Conservation (phyloP, 257 asterid species). For the Ajuga chamaepitys region DNA sequence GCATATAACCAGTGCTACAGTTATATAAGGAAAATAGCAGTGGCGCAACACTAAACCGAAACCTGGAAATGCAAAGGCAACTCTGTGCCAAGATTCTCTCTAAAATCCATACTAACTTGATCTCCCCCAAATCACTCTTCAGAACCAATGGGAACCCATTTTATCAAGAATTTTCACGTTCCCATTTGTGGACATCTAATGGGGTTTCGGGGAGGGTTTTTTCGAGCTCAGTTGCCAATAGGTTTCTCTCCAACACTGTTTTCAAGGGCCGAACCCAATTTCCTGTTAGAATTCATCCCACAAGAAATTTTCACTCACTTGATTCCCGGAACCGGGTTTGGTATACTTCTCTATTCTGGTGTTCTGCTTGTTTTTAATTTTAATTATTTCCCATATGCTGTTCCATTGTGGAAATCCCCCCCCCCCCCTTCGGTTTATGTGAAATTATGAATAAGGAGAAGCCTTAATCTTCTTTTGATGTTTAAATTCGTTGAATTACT, state of each 20-base stretch:
- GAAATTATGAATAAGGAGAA: neutral
- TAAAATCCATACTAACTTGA: conserved; percentile 14
- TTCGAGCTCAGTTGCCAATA: conserved; percentile 12
- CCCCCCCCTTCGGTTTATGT: neutral
- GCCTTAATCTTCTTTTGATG: neutral
- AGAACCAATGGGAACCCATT: conserved; percentile 16
- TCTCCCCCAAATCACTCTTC: conserved; percentile 3
- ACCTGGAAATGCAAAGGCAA: conserved; percentile 31
- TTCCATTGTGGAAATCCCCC: neutral
- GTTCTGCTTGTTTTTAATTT: neutral
- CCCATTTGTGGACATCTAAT: conserved; percentile 8
- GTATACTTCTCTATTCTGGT: conserved; percentile 13
- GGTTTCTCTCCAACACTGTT: conserved; percentile 14
- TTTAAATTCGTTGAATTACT: neutral
- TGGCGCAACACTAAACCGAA: too few species aligned
- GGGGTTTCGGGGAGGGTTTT: conserved; percentile 17
- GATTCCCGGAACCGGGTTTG: conserved; percentile 32
- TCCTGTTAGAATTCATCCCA: conserved; percentile 2
- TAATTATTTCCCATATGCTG: neutral
- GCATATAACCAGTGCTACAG: too few species aligned
- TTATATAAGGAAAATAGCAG: too few species aligned
- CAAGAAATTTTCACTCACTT: conserved; percentile 32
- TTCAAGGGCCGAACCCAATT: conserved; percentile 19
- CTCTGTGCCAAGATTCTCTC: conserved; percentile 27
- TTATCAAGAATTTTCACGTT: conserved; percentile 20